These are phyloP conservation scores for Leccinellum luteum DNA, from an alignment of 768 basidiomycete species.

Conservation along the genomic window DNA sequence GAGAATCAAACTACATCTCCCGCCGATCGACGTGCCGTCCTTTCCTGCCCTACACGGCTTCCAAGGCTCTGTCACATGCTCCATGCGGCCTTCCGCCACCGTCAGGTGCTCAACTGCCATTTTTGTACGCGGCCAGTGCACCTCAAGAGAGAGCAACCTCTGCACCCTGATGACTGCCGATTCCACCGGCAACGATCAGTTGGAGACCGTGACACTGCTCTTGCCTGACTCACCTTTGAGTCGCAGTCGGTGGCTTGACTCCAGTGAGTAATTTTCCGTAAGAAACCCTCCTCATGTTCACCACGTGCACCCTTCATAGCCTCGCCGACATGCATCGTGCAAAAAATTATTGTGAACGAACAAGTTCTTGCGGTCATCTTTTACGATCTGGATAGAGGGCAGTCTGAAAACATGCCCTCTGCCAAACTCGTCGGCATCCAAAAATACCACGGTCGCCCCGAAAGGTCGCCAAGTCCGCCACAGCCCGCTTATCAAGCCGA, in stretches of 20 bases:
- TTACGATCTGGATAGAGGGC: conserved; percentile 65
- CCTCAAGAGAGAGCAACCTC: conserved; percentile 51
- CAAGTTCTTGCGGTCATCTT: conserved; percentile 60
- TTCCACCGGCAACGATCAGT: conserved; percentile 41
- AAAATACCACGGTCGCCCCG: conserved; percentile 34
- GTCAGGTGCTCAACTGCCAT: conserved; percentile 66
- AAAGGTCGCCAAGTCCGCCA: conserved; percentile 27
- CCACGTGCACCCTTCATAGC: conserved; percentile 37
- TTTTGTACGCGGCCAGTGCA: conserved; percentile 48
- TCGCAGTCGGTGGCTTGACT: conserved; percentile 69
- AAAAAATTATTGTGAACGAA: conserved; percentile 68
- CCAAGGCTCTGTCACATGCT: conserved; percentile 53
- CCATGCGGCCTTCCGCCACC: conserved; percentile 48
- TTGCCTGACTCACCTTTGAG: conserved; percentile 67
- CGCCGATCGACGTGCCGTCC: conserved; percentile 50
- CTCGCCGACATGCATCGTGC: conserved; percentile 56
- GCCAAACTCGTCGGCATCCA: conserved; percentile 58
- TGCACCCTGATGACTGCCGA: conserved; percentile 40
- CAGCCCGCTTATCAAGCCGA: conserved; percentile 29
- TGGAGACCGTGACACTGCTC: conserved; percentile 50
- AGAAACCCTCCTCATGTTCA: conserved; percentile 23
- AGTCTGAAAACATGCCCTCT: conserved; percentile 49
- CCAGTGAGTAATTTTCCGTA: conserved; percentile 44
- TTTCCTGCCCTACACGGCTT: conserved; percentile 65
- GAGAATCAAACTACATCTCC: conserved; percentile 56